Conservation (phyloP, 2,329 filamentous ascomycete species). For the Fusarium siculi region DNA sequence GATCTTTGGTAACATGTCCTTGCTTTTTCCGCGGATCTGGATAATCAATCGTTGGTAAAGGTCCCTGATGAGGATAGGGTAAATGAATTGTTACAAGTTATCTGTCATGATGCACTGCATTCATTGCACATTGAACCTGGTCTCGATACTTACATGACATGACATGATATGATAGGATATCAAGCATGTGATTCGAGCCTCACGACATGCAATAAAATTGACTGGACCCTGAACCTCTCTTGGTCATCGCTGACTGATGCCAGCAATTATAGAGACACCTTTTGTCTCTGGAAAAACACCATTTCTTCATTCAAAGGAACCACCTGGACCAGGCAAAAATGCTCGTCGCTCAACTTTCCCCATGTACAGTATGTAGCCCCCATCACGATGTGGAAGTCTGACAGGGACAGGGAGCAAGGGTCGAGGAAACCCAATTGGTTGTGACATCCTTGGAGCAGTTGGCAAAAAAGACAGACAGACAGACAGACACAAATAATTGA, state of each 20-base stretch:
- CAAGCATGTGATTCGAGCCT: constrained; percentile 21
- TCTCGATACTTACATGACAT: not conserved
- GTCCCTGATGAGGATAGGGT: not conserved
- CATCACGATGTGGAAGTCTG: not conserved
- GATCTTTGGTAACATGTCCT: constrained; percentile 9
- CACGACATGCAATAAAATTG: not conserved
- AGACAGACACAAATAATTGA: not conserved
- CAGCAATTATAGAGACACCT: not conserved
- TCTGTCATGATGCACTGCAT: not conserved
- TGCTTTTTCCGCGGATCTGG: constrained; percentile 5
- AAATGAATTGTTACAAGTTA: not conserved
- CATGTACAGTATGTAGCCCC: not conserved
- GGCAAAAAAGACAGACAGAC: not conserved
- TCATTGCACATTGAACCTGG: not conserved
- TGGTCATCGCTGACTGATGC: not conserved
- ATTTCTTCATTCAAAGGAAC: not conserved
- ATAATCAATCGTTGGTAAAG: not conserved
- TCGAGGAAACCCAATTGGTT: not conserved
- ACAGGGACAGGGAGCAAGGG: constrained; percentile 12
- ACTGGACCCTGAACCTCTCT: not conserved
- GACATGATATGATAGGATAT: not conserved
- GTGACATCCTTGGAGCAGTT: not conserved
- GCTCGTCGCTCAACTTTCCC: not conserved
- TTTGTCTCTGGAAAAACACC: not conserved
- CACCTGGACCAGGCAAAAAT: not conserved